phyloP scores from a whole-genome alignment of 202 grass and related monocot species.

The Schoenoplectus triqueter region DNA sequence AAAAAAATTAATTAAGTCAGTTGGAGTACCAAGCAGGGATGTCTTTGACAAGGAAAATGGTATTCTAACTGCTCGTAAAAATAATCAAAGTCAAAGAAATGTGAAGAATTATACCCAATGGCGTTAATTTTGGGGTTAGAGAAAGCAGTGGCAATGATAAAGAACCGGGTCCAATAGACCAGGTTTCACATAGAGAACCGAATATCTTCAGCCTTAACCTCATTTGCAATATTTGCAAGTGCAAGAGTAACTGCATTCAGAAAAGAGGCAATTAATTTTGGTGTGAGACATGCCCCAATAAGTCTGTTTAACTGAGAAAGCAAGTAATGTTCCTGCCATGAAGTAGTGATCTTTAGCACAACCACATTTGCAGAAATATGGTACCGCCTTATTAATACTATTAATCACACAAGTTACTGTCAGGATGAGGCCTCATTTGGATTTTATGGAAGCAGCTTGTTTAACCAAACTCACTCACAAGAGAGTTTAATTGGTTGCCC shows the following conservation, averaged over 20 bases:
- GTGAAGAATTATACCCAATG: conserved; percentile 57
- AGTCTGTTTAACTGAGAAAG: background rate
- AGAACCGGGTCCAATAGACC: conserved; percentile 96
- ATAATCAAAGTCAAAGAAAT: conserved; percentile 8
- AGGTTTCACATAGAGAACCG: conserved; percentile 89
- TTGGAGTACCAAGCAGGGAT: background rate
- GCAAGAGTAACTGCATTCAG: conserved; percentile 67
- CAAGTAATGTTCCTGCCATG: background rate
- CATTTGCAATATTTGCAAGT: conserved; percentile 82
- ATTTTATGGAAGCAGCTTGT: background rate
- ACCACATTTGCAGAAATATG: background rate
- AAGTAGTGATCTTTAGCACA: too few species aligned
- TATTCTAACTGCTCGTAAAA: conserved; percentile 20
- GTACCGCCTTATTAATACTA: background rate
- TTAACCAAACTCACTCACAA: background rate
- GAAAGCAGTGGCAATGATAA: conserved; percentile 96
- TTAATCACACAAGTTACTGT: background rate
- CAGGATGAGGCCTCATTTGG: background rate
- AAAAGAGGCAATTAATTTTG: background rate
- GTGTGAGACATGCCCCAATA: conserved; percentile 7
- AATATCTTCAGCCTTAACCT: conserved; percentile 87
- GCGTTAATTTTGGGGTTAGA: conserved; percentile 95
- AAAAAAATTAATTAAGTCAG: background rate
- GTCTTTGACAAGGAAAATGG: conserved; percentile 9
- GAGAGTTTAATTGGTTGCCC: background rate